Percentiles rank a stretch among this genome's conserved stretches.
phyloP scores from a whole-genome alignment of 129 eudicot species.

The Helichrysum umbraculigerum region DNA sequence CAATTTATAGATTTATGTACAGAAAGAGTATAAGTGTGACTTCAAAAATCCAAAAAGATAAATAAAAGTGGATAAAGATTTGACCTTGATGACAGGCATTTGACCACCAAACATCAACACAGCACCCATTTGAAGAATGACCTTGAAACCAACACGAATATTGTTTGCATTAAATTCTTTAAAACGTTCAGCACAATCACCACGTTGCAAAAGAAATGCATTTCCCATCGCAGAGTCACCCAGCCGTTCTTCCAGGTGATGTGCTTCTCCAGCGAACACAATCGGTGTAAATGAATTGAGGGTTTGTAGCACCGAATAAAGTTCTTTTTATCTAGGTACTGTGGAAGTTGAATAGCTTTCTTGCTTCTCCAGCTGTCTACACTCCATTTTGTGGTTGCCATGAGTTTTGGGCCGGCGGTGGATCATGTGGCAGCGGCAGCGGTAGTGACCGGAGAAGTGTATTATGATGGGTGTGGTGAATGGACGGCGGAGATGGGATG shows the following conservation, averaged over 20 bases:
- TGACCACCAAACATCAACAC: no score
- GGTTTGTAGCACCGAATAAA: conserved; percentile 72
- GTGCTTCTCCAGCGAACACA: conserved; percentile 94
- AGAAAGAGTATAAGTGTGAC: no score
- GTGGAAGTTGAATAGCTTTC: conserved; percentile 83
- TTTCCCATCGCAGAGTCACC: conserved; percentile 88
- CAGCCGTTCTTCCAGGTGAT: conserved; percentile 71
- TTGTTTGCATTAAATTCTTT: conserved; percentile 95
- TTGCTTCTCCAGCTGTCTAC: conserved; percentile 78
- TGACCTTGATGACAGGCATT: no score
- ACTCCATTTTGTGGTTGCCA: conserved; percentile 49
- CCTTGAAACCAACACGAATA: conserved; percentile 80
- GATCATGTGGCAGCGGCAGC: conserved; percentile 38
- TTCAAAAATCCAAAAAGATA: no score
- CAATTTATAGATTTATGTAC: no score
- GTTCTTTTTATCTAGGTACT: conserved; percentile 69
- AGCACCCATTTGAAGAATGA: no score
- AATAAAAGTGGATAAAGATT: no score
- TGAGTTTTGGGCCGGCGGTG: conserved; percentile 34
- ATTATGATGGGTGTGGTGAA: conserved; percentile 53
- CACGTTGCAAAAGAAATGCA: conserved; percentile 86
- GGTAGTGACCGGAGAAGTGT: conserved; percentile 32
- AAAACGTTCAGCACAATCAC: conserved; percentile 97
- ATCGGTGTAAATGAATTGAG: conserved; percentile 80
- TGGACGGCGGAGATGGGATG: conserved; percentile 75